These are phyloP conservation scores for Podaxis rugospora DNA, from an alignment of 768 basidiomycete genomes.

Conservation along the genomic window DNA sequence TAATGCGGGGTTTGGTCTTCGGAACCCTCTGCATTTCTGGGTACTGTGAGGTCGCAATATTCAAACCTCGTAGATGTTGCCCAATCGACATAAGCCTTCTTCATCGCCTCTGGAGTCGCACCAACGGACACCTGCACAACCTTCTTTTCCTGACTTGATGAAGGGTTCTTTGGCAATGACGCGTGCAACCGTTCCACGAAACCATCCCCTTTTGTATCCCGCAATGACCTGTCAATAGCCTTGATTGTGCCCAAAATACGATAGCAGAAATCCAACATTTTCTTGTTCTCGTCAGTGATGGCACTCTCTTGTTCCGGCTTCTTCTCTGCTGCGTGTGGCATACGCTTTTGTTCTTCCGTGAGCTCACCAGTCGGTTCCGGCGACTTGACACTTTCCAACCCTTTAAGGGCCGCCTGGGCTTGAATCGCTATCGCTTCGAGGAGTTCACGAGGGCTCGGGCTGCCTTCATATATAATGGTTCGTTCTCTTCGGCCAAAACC, in stretches of 20 bases:
- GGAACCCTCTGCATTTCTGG: constrained; percentile 24
- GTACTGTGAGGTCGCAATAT: constrained; percentile 80
- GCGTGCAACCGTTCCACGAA: constrained; percentile 79
- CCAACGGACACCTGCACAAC: not conserved
- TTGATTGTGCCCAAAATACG: constrained; percentile 79
- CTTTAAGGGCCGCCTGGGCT: constrained; percentile 88
- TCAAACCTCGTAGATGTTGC: constrained; percentile 80
- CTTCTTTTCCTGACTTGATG: constrained; percentile 27
- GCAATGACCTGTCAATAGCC: constrained; percentile 83
- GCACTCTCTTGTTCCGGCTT: constrained; percentile 46
- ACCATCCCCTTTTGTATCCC: constrained; percentile 84
- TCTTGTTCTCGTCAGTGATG: constrained; percentile 69
- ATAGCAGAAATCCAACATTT: constrained; percentile 76
- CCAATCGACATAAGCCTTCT: constrained; percentile 79
- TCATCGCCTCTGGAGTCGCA: constrained; percentile 60
- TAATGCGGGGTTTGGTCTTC: constrained; percentile 64
- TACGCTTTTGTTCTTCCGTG: constrained; percentile 88
- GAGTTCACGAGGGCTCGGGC: constrained; percentile 85
- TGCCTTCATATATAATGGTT: constrained; percentile 85
- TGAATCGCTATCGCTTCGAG: constrained; percentile 91
- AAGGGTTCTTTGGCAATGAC: constrained; percentile 69
- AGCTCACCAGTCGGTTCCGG: constrained; percentile 53
- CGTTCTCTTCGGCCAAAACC: constrained; percentile 67
- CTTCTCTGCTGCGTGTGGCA: constrained; percentile 70
- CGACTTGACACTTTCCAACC: constrained; percentile 62